These are phyloP conservation scores for Viola pubescens DNA, from an alignment of 441 rosid genomes.

Conservation along the genomic window DNA sequence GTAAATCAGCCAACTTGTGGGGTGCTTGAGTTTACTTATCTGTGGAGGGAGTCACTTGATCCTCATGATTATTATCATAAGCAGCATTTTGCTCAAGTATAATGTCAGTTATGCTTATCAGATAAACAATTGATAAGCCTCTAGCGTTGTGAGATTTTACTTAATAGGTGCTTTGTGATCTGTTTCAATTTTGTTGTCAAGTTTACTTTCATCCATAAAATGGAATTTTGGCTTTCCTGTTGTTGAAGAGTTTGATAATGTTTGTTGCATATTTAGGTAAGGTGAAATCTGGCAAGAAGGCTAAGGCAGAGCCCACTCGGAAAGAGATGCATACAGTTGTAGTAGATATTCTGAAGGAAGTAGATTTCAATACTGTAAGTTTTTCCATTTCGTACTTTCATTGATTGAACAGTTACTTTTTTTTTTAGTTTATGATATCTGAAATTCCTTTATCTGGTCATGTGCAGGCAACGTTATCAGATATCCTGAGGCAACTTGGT, in stretches of 20 bases:
- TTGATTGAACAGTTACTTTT: not conserved
- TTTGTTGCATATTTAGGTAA: constrained; percentile 33
- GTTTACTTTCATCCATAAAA: too few species aligned
- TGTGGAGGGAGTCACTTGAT: too few species aligned
- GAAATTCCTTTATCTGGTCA: constrained; percentile 12
- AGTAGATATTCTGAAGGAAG: constrained; percentile 72
- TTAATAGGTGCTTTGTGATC: too few species aligned
- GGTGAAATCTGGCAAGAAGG: constrained; percentile 56
- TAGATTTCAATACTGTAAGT: constrained; percentile 92
- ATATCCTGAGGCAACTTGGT: constrained; percentile 81
- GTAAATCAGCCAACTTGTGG: too few species aligned
- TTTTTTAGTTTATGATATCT: not conserved
- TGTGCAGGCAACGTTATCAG: constrained; percentile 82
- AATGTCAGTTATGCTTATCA: too few species aligned
- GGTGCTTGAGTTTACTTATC: too few species aligned
- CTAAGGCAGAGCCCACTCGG: constrained; percentile 65
- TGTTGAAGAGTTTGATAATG: not conserved
- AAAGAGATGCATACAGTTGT: constrained; percentile 86
- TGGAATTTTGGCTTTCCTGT: too few species aligned
- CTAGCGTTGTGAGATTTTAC: too few species aligned
- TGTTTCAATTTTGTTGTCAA: too few species aligned
- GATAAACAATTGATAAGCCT: too few species aligned
- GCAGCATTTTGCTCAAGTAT: too few species aligned
- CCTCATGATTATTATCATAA: too few species aligned
- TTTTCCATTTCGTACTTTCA: not conserved